These are phyloP conservation scores for Pyricularia sp. DNA, from an alignment of 2,329 filamentous ascomycete genomes.

Conservation along the genomic window DNA sequence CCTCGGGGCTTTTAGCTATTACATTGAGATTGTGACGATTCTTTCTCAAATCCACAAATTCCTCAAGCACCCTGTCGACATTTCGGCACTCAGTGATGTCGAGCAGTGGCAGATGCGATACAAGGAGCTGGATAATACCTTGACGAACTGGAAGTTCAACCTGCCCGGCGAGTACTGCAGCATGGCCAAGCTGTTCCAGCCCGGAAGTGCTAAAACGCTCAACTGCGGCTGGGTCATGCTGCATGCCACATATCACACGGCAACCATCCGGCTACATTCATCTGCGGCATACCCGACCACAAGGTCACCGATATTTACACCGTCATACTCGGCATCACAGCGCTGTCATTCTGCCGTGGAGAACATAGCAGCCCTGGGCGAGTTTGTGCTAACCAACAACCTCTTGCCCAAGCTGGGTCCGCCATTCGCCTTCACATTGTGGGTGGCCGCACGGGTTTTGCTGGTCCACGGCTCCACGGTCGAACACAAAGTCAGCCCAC, in stretches of 20 bases:
- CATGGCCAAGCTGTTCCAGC: slow-evolving; percentile 67
- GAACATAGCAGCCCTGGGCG: slow-evolving; percentile 68
- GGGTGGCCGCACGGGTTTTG: slow-evolving; percentile 80
- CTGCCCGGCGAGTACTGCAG: slow-evolving; percentile 79
- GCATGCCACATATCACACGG: slow-evolving; percentile 82
- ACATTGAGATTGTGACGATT: slow-evolving; percentile 82
- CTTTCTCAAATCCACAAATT: slow-evolving; percentile 83
- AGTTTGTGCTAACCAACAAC: slow-evolving; percentile 66
- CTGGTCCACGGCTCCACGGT: slow-evolving; percentile 88
- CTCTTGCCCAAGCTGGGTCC: slow-evolving; percentile 76
- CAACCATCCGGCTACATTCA: slow-evolving; percentile 82
- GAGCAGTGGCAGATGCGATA: slow-evolving; percentile 86
- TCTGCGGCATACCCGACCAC: slow-evolving; percentile 89
- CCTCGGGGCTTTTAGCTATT: slow-evolving; percentile 79
- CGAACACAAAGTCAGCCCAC: slow-evolving; percentile 70
- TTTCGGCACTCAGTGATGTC: slow-evolving; percentile 73
- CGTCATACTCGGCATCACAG: slow-evolving; percentile 77
- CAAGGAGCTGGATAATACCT: slow-evolving; percentile 70
- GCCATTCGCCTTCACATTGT: slow-evolving; percentile 84
- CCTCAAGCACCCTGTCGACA: slow-evolving; percentile 81
- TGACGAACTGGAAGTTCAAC: slow-evolving; percentile 76
- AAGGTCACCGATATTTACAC: slow-evolving; percentile 78
- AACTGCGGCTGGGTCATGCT: slow-evolving; percentile 87
- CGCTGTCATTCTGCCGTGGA: slow-evolving; percentile 76
- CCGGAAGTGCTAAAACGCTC: slow-evolving; percentile 56